Conservation (phyloP, 495 filamentous ascomycete species). For the Geopyxis carbonaria region DNA sequence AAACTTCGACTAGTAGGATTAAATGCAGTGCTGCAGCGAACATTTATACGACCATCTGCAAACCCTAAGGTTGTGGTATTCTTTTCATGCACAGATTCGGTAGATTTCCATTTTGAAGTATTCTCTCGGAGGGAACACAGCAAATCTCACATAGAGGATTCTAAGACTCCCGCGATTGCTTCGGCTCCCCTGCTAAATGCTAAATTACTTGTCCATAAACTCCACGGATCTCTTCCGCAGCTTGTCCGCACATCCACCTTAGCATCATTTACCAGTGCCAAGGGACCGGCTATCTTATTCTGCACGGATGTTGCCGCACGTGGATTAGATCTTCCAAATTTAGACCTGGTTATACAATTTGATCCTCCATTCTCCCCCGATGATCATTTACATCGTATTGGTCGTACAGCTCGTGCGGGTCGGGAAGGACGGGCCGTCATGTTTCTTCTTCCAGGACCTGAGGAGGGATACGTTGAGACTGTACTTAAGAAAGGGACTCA, state of each 20-base stretch:
- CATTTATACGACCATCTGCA: constrained; percentile 70
- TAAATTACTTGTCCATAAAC: constrained; percentile 52
- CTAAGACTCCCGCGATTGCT: constrained; percentile 2
- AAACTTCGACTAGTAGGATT: constrained; percentile 82
- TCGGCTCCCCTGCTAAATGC: constrained; percentile 27
- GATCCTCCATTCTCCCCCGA: constrained; percentile 80
- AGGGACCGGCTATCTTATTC: constrained; percentile 58
- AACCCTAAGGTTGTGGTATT: constrained; percentile 93
- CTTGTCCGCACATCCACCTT: constrained; percentile 71
- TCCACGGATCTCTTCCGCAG: constrained; percentile 89
- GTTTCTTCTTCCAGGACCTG: constrained; percentile 75
- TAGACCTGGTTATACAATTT: constrained; percentile 87
- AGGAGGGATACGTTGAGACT: constrained; percentile 62
- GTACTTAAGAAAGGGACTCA: constrained; percentile 19
- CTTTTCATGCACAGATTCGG: constrained; percentile 88
- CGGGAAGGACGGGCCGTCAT: constrained; percentile 72
- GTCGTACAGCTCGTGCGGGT: constrained; percentile 84
- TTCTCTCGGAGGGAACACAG: constrained; percentile 33
- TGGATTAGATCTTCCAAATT: constrained; percentile 81
- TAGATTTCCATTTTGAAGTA: constrained; percentile 91
- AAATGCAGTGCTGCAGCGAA: constrained; percentile 60
- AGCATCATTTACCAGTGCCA: constrained; percentile 45
- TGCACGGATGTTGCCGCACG: constrained; percentile 92
- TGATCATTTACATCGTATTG: constrained; percentile 86
- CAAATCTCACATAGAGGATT: constrained; percentile 1